Percentiles rank a stretch among this genome's conserved stretches.
These are phyloP conservation scores for Murraya koenigii DNA, from an alignment of 345 rosid genomes.

Conservation along the genomic window DNA sequence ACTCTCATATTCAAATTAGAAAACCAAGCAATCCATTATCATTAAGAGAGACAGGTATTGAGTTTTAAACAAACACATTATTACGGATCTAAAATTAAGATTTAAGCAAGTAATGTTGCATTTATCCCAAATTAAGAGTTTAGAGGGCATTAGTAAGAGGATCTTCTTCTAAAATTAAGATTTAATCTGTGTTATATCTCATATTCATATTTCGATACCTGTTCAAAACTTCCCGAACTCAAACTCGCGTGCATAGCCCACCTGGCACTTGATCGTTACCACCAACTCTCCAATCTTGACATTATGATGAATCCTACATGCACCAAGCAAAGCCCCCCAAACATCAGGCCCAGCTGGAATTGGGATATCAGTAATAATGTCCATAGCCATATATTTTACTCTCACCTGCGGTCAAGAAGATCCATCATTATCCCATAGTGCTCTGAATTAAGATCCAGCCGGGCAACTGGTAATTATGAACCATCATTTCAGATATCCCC, in stretches of 20 bases:
- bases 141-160: background rate
- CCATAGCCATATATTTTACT: constrained; percentile 40
- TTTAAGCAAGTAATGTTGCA: background rate
- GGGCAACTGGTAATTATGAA: constrained; percentile 24
- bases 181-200: too few relatives aligned
- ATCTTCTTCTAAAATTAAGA: background rate
- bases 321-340: constrained; percentile 57
- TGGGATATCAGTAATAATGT: constrained; percentile 38
- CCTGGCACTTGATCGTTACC: too few relatives aligned
- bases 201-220: too few relatives aligned
- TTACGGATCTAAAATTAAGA: background rate
- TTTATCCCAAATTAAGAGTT: background rate
- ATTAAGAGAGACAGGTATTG: background rate
- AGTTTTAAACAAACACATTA: background rate
- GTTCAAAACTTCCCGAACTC: too few relatives aligned
- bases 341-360: constrained; percentile 42
- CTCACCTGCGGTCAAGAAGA: constrained; percentile 57
- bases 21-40: background rate
- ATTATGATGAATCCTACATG: constrained; percentile 58
- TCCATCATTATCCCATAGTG: constrained; percentile 61
- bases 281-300: constrained; percentile 46
- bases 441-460: constrained; percentile 36
- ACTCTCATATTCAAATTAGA: background rate
- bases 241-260: too few relatives aligned
- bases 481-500: constrained; percentile 50